Evolutionary conservation across 2,329 filamentous ascomycete species (phyloP), one percentile per base, ranked within the genome.

Genomic region (Dryadomyces quercivorus): DNA sequence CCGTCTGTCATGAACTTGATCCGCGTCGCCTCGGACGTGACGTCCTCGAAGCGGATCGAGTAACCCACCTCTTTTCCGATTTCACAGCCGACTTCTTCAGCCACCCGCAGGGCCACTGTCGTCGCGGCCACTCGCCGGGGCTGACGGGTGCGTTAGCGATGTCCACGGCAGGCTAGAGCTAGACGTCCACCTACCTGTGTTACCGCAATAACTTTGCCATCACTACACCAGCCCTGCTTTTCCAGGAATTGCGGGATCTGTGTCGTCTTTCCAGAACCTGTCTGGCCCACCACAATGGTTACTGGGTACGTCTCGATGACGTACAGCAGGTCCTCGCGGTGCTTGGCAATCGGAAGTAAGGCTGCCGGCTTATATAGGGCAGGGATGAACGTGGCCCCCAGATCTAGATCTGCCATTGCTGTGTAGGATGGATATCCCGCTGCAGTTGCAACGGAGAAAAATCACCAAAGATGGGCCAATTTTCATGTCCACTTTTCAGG

Each of bases 1-100:
- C 92, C 92, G 70, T 98, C 93, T 0, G 92, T 98, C 59, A 97
- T 72, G 65, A 97, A 97, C 66, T 98, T 96, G 71, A 98, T 92
- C 52, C 81, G 81, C 1, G 93, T 98, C 38, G 81, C 76, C 18
- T 84, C 77, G 20, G 90, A 95, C 5, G 91, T 95, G 59, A 88
- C 80, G 75, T 97, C 92, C 66, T 98, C 92, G 64, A 98, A 86
- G 18, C 82, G 81, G 60, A 97, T 95, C 1, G 89, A 94, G 67
- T 95, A 97, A 53, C 93, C 93, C 22, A 92, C 86, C 65, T 95
- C 85, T 69, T 95, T 89, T 31, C 93, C 93, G 12, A 97, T 66
- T 59, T 90, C 85, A 66, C 88, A 93, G 53, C 83, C 82, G 67
- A 89, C 80, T 69, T 98, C 93, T 66, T 95, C 87, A 9, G 93